Conservation (phyloP, 176 grass and related monocot genomes). For the Ampelocalamus luodianensis region DNA sequence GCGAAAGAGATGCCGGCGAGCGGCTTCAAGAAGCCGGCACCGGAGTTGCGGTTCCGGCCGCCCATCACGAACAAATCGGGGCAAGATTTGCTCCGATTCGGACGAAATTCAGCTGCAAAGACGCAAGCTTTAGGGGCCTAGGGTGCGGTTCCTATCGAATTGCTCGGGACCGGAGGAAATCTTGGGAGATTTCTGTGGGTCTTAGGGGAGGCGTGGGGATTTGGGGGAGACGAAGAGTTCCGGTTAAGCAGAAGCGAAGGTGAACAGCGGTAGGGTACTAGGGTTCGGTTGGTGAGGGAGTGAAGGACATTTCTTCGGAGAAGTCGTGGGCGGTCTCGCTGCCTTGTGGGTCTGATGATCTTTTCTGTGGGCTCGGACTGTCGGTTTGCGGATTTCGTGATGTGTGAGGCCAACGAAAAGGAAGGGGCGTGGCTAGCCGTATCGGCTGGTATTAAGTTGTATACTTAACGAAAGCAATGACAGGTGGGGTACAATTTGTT, state of each 20-base stretch:
- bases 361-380: background rate
- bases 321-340: constrained; percentile 41
- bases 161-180: constrained; percentile 2
- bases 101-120: background rate
- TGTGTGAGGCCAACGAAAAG: constrained; percentile 29
- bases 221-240: background rate
- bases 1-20: constrained; percentile 34
- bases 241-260: background rate
- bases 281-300: background rate
- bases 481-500: background rate
- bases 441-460: no score
- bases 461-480: background rate
- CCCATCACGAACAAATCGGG: constrained; percentile 33
- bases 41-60: constrained; percentile 41
- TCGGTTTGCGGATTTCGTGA: constrained; percentile 3
- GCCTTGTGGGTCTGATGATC: constrained; percentile 37
- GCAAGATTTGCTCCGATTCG: background rate
- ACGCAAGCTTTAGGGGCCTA: background rate
- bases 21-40: constrained; percentile 36
- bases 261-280: background rate
- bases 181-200: constrained; percentile 20
- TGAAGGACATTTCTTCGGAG: constrained; percentile 34
- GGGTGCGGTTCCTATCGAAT: constrained; percentile 7
- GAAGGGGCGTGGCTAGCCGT: background rate
- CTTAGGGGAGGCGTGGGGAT: constrained; percentile 1